Evolutionary conservation across 768 basidiomycete genomes (phyloP), one percentile per base, ranked within the genome.

Genomic region (Podaxis mareebaensis): DNA sequence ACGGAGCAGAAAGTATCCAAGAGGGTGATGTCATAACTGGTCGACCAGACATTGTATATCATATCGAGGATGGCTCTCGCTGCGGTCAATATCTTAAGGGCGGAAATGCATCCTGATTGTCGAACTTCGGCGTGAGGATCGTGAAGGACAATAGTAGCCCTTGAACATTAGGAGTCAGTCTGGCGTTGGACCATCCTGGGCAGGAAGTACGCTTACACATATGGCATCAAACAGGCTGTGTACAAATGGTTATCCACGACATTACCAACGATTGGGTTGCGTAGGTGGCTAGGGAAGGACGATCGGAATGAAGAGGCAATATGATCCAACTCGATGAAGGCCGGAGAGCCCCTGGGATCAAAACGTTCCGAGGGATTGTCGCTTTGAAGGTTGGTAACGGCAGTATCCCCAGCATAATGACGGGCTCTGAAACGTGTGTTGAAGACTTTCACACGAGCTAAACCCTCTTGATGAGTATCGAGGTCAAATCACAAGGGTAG

Each of bases 1-100:
- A 90, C 90, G 64, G 87, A 79, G 67, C 85, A 87, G 67, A 90
- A 89, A n/a, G 83, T 78, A 67, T 91, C 90, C 39, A 91, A 70
- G 3, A 90, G 78, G 4, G 88, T 85, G 17, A 91, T 79, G 68
- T 92, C 90, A 68, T 82, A 91, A 64, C 86, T 91, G 0, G 91
- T 91, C 6, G 88, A 86, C 72, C 81, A 84, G 28, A 91, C 79
- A 15, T 76, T 78, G 69, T 90, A 88, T 40, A 91, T 82, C 15
- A 90, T 75, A 66, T 91, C 86, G 48, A 92, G 75, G 44, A 90
- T 85, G 0, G 83, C 80, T 53, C 91, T 82, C 2, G 90, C 84
- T 26, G 90, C 85, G 0, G 81, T 82, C 7, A 92, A 75, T 33
- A 92, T 86, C 68, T 85, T 89, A 67, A 86, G 79, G 13, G 90